Evolutionary conservation across 176 grass and related monocot species (phyloP), one percentile per base, ranked within the genome.

Genomic region (Metroxylon sagu): DNA sequence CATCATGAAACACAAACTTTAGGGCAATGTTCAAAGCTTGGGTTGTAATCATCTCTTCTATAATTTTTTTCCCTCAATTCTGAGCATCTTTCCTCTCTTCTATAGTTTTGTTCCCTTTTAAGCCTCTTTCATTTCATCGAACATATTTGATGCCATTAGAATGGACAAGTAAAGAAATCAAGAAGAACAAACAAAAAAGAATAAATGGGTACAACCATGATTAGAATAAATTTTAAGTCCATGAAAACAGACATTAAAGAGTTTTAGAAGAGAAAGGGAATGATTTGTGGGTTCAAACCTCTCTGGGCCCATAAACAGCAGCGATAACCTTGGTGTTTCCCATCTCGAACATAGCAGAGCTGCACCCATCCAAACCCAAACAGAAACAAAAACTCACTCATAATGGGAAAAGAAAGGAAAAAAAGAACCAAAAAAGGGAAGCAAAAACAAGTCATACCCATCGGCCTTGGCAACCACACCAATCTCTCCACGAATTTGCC

Each of bases 261-360:
- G 35, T 43, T 43, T 12, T 43, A 43, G 35, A 43, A 43, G 12
- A 43, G 8, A 43, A 14, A 43, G 8, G 35, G 8, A 12, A 43
- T 1, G 35, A 14, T 43, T 43, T 43, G 35, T 1, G 35, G 12
- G 35, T 69, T 63, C 26, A 18, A 61, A 92, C 93, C 88, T 98
- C 88, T 58, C 84, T 72, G 4, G 93, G 93, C 4, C 93, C 93
- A 53, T 98, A 98, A 50, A 92, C 67, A 49, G 84, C 84, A 4
- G 88, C 88, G 39, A 98, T 89, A 26, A 98, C 93, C 56, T 85
- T 84, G 57, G 84, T 98, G 71, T 98, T 92, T 29, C 93, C 93
- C 93, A 98, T 92, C 76, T 98, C 88, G 61, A 98, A 98, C 52
- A 89, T 67, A 18, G 93, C 88, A 29, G 88, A 98, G 51, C 91